A percentile compares a stretch with the other conserved stretches of the same genome.
phyloP scores from a whole-genome alignment of 768 basidiomycete species.

The Boletellus sp. region DNA sequence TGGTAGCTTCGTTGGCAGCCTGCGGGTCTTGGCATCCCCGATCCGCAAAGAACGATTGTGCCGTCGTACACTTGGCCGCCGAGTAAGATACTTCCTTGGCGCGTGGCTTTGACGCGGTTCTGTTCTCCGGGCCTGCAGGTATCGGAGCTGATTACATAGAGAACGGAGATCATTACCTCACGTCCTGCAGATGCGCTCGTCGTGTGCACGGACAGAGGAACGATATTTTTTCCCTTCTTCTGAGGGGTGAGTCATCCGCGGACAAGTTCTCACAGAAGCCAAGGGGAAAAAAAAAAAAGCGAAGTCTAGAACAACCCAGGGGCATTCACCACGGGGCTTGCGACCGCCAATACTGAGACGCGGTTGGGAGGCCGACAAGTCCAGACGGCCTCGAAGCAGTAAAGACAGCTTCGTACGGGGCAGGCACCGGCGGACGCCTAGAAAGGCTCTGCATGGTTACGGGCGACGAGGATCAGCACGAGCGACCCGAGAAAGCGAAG shows the following conservation, averaged over 20 bases:
- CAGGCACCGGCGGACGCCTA: background rate
- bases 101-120: background rate
- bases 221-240: background rate
- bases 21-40: constrained; percentile 16
- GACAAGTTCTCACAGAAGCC: constrained; percentile 7
- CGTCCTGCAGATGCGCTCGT: background rate
- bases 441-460: background rate
- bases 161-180: constrained; percentile 11
- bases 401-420: background rate
- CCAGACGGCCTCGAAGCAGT: background rate
- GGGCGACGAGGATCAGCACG: constrained; percentile 5
- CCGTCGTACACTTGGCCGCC: background rate
- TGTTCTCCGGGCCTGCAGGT: background rate
- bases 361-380: background rate
- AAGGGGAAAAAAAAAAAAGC: constrained; percentile 5
- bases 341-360: background rate
- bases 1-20: background rate
- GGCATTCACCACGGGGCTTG: background rate
- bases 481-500: background rate
- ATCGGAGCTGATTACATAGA: constrained; percentile 1
- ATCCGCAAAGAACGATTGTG: constrained; percentile 5
- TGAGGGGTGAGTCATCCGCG: constrained; percentile 5
- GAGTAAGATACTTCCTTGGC: background rate
- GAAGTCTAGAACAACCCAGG: background rate
- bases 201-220: background rate